phyloP scores from a whole-genome alignment of 1,284 basidiomycete genomes.

The Heterobasidion irregulare region DNA sequence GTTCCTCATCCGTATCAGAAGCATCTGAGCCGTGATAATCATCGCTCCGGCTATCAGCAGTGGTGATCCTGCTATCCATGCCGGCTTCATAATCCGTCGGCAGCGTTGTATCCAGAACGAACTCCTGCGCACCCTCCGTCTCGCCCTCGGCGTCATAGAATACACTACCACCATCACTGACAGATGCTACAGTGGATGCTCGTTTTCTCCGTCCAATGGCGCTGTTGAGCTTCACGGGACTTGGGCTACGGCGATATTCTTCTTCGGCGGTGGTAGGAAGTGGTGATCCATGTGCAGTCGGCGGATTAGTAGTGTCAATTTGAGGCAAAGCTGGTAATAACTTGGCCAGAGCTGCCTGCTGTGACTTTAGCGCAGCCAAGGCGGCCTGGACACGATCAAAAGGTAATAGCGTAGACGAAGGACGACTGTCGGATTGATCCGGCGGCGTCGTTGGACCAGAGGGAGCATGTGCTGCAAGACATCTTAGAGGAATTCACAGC shows the following conservation, averaged over 20 bases:
- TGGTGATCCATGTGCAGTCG: constrained; percentile 28
- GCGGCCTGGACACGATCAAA: constrained; percentile 34
- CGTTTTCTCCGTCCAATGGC: constrained; percentile 31
- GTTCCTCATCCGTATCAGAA: constrained; percentile 30
- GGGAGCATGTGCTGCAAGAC: constrained; percentile 6
- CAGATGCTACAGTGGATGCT: constrained; percentile 43
- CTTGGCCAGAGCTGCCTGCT: constrained; percentile 44
- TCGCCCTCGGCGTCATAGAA: constrained; percentile 47
- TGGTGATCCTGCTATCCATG: constrained; percentile 26
- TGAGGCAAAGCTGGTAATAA: constrained; percentile 30
- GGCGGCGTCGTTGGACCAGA: constrained; percentile 1
- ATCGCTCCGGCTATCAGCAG: constrained; percentile 30
- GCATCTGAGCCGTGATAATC: constrained; percentile 30
- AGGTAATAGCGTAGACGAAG: constrained; percentile 8
- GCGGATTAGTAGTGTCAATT: constrained; percentile 25
- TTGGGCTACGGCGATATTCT: constrained; percentile 22
- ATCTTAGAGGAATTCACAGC: background rate
- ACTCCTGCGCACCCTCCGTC: constrained; percentile 57
- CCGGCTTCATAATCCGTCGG: constrained; percentile 35
- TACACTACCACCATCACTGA: constrained; percentile 51
- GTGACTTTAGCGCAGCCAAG: constrained; percentile 48
- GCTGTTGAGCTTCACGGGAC: constrained; percentile 20
- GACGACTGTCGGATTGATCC: constrained; percentile 1
- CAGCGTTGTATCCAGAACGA: constrained; percentile 43
- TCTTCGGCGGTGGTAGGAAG: constrained; percentile 44